Percentiles rank a stretch among this genome's conserved stretches.
phyloP scores from a whole-genome alignment of 2,329 filamentous ascomycete species.

The Drechslera avenae region DNA sequence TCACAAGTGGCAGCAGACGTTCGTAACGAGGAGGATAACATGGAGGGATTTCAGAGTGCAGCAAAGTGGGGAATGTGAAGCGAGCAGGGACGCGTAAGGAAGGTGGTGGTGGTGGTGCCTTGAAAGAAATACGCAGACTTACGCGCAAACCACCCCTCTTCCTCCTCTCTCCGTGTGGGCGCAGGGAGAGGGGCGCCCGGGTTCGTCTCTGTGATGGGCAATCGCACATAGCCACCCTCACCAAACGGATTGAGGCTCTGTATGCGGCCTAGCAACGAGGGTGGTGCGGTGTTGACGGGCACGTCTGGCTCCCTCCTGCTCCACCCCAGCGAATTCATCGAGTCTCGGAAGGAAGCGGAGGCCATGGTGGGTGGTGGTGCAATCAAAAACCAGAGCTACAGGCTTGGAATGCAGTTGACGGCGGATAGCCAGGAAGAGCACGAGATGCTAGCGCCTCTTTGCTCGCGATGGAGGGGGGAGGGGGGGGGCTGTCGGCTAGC shows the following conservation, averaged over 20 bases:
- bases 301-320: constrained; percentile 80
- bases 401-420: too few species aligned
- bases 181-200: constrained; percentile 86
- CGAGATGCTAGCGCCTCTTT: constrained; percentile 27
- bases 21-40: constrained; percentile 1
- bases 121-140: constrained; percentile 59
- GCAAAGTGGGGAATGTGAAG: constrained; percentile 17
- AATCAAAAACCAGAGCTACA: not conserved
- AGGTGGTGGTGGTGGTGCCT: constrained; percentile 14
- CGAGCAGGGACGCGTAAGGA: constrained; percentile 14
- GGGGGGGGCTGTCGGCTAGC: constrained; percentile 15
- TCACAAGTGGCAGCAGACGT: constrained; percentile 32
- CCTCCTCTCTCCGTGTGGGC: constrained; percentile 83
- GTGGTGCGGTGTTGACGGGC: constrained; percentile 74
- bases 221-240: constrained; percentile 82
- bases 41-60: constrained; percentile 15
- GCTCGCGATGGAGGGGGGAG: constrained; percentile 17
- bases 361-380: constrained; percentile 64
- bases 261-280: constrained; percentile 78
- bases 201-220: constrained; percentile 77
- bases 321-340: constrained; percentile 94
- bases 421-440: constrained; percentile 11
- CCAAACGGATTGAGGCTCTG: constrained; percentile 88
- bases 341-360: constrained; percentile 87
- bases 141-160: constrained; percentile 95